These are phyloP conservation scores for Wallemia ichthyophaga DNA, from an alignment of 1,284 basidiomycete genomes.

Conservation along the genomic window DNA sequence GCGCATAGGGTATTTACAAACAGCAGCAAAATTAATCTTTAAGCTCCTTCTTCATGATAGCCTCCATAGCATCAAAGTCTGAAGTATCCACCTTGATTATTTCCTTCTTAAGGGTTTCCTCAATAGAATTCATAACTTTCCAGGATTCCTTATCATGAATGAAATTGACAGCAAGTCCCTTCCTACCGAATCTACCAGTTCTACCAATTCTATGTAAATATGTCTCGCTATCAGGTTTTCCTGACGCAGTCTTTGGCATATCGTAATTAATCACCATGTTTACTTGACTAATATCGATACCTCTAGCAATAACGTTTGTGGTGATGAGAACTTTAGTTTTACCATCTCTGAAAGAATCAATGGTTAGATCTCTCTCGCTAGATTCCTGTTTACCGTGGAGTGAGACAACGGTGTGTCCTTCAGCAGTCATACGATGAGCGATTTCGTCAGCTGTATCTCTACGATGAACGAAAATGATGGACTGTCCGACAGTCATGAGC, in stretches of 20 bases:
- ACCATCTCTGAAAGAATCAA: slow-evolving; percentile 85
- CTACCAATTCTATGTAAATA: slow-evolving; percentile 95
- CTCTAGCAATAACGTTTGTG: slow-evolving; percentile 91
- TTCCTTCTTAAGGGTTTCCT: slow-evolving; percentile 37
- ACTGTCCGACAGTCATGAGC: slow-evolving; percentile 76
- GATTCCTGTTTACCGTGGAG: slow-evolving; percentile 83
- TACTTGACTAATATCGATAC: slow-evolving; percentile 95
- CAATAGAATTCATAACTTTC: slow-evolving; percentile 56
- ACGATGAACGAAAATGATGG: slow-evolving; percentile 85
- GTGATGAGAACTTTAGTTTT: slow-evolving; percentile 93
- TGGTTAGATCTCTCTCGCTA: slow-evolving; percentile 59
- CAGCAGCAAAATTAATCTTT: slow-evolving; percentile 2
- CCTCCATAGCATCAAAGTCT: slow-evolving; percentile 64
- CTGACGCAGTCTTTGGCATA: slow-evolving; percentile 40
- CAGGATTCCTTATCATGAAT: slow-evolving; percentile 62
- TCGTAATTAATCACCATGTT: slow-evolving; percentile 99
- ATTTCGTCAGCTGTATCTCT: slow-evolving; percentile 81
- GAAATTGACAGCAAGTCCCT: slow-evolving; percentile 87
- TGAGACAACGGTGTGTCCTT: slow-evolving; percentile 88
- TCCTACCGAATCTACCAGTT: slow-evolving; percentile 78
- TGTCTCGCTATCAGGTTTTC: slow-evolving; percentile 65
- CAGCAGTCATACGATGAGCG: slow-evolving; percentile 56
- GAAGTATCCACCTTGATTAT: slow-evolving; percentile 53
- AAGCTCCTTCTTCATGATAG: slow-evolving; percentile 7
- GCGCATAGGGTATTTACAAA: neutral